These are phyloP conservation scores for Tetrastigma voinierianum DNA, from an alignment of 164 flowering plant genomes.

Conservation along the genomic window DNA sequence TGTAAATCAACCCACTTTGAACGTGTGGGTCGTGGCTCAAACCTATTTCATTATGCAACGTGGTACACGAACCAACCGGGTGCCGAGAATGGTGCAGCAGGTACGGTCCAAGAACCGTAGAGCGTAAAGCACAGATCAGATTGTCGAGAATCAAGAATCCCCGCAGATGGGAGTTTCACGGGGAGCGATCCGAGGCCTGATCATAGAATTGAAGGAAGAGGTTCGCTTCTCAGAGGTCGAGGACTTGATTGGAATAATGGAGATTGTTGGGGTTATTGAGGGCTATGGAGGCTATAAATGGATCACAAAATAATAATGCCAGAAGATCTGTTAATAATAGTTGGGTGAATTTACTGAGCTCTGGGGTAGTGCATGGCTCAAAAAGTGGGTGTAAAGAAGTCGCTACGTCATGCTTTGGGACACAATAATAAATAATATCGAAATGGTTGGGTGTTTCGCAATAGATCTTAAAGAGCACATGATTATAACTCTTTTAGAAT, in stretches of 20 bases:
- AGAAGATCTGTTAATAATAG: constrained; percentile 33
- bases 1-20: constrained; percentile 46
- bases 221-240: constrained; percentile 30
- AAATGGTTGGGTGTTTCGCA: constrained; percentile 33
- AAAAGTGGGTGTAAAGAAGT: no score
- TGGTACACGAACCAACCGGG: constrained; percentile 30
- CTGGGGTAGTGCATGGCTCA: constrained; percentile 27
- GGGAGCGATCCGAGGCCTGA: no score
- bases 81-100: constrained; percentile 33
- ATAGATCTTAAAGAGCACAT: constrained; percentile 25
- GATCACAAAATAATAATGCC: no score
- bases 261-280: constrained; percentile 27
- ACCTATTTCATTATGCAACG: constrained; percentile 30
- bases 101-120: constrained; percentile 48
- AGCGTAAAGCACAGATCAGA: no score
- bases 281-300: constrained; percentile 38
- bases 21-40: constrained; percentile 45
- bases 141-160: no score
- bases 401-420: no score
- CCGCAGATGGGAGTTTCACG: no score
- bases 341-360: constrained; percentile 50
- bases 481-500: no score
- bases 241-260: constrained; percentile 34
- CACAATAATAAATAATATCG: no score
- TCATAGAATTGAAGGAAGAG: constrained; percentile 50